Evolutionary conservation across 2,329 filamentous ascomycete genomes (phyloP).

Genomic region (Bretziella fagacearum): DNA sequence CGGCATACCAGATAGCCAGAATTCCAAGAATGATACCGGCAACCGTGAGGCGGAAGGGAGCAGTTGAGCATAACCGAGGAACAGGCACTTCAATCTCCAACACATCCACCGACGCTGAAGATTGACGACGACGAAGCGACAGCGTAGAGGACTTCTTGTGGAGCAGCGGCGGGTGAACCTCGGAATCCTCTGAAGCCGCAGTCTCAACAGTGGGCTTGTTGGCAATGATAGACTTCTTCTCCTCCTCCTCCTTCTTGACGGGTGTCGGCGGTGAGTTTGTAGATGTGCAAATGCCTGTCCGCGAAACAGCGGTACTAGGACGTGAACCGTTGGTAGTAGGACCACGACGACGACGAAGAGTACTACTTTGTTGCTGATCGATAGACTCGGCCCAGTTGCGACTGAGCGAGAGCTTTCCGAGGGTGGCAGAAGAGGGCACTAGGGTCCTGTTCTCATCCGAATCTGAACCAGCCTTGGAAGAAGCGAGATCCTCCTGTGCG

Average conservation of each 20-base stretch:
- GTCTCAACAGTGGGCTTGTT: background rate
- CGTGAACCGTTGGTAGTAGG: too few relatives aligned
- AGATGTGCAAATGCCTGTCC: background rate
- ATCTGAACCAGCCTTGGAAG: background rate
- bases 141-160: constrained; percentile 9
- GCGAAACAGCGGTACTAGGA: background rate
- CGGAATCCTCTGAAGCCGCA: background rate
- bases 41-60: constrained; percentile 30
- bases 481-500: background rate
- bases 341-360: too few relatives aligned
- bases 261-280: background rate
- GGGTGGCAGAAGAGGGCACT: constrained; percentile 7
- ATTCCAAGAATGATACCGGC: constrained; percentile 31
- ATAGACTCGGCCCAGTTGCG: constrained; percentile 6
- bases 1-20: constrained; percentile 33
- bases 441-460: constrained; percentile 9
- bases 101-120: constrained; percentile 12
- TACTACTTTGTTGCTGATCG: background rate
- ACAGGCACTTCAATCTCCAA: constrained; percentile 28
- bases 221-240: background rate
- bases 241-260: background rate
- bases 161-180: background rate
- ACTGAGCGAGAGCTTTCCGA: constrained; percentile 8
- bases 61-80: constrained; percentile 31
- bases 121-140: constrained; percentile 6